Evolutionary conservation across 192 early-diverging fungal species (phyloP).

Genomic region (Entrophospora sp.): DNA sequence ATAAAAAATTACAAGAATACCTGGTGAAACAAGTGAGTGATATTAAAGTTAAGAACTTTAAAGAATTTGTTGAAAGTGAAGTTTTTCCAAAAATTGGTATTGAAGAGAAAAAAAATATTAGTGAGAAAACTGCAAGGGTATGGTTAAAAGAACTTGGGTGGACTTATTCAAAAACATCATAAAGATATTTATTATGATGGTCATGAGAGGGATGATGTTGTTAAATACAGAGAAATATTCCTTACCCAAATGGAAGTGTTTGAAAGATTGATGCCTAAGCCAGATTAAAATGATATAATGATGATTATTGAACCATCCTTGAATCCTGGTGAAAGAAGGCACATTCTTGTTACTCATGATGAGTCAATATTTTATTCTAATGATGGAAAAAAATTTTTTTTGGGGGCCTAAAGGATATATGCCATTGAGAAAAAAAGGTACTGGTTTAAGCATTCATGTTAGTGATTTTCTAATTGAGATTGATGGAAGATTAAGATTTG

Average conservation of each 20-base stretch:
- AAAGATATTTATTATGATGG: conserved; percentile 3
- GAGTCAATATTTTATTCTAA: too few relatives aligned
- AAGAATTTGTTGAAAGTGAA: too few relatives aligned
- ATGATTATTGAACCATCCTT: not conserved
- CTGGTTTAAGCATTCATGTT: not conserved
- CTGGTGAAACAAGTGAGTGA: too few relatives aligned
- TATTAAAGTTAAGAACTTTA: too few relatives aligned
- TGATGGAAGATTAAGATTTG: not conserved
- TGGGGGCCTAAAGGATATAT: too few relatives aligned
- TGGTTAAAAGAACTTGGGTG: not conserved
- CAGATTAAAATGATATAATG: too few relatives aligned
- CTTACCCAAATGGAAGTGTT: not conserved
- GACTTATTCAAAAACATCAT: not conserved
- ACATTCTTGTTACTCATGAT: too few relatives aligned
- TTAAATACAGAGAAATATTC: not conserved
- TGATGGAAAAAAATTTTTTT: too few relatives aligned
- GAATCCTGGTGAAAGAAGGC: too few relatives aligned
- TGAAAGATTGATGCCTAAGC: not conserved
- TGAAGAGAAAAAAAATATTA: not conserved
- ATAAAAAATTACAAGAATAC: too few relatives aligned
- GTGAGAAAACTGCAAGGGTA: not conserved
- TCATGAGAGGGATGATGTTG: not conserved
- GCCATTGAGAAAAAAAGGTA: too few relatives aligned
- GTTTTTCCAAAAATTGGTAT: too few relatives aligned
- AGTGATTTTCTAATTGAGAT: not conserved